A percentile compares a stretch with the other conserved stretches of the same genome.
Evolutionary conservation across 2,329 filamentous ascomycete species (phyloP).

Genomic region (Penicillium sp.): DNA sequence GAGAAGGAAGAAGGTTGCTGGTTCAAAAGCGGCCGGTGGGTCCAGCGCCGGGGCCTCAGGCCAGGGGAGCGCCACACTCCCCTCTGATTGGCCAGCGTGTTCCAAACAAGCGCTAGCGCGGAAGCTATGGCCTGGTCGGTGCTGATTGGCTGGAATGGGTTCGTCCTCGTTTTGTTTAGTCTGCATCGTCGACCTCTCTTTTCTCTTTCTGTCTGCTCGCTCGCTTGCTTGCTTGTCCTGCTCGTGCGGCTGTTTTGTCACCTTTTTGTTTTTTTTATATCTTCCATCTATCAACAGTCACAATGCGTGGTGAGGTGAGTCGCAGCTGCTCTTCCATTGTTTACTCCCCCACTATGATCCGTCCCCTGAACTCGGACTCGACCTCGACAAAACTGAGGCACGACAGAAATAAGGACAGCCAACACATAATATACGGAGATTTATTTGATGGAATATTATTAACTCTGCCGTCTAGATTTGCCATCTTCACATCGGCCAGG

Average conservation of each 20-base stretch:
- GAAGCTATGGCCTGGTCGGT: background rate
- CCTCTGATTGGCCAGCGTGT: background rate
- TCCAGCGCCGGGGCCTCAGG: background rate
- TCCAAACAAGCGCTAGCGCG: background rate
- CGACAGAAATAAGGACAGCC: background rate
- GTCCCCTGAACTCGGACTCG: constrained; percentile 14
- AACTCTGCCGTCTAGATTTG: constrained; percentile 47
- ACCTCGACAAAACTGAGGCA: background rate
- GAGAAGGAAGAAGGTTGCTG: no score
- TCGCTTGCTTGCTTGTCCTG: background rate
- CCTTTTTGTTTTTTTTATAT: background rate
- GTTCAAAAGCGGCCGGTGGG: background rate
- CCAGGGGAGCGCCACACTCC: background rate
- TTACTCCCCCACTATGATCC: constrained; percentile 11
- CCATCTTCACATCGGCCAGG: constrained; percentile 66
- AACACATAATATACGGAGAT: background rate
- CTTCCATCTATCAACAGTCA: constrained; percentile 4
- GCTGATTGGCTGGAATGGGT: background rate
- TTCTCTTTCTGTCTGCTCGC: background rate
- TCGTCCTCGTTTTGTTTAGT: background rate
- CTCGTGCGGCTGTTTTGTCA: background rate
- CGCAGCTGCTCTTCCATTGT: constrained; percentile 4
- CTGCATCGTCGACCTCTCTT: background rate
- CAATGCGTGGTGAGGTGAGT: constrained; percentile 17
- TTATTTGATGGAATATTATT: no score